Base-by-base conservation (phyloP, 2,329 filamentous ascomycete species). In the Fusarium ambrosium region DNA sequence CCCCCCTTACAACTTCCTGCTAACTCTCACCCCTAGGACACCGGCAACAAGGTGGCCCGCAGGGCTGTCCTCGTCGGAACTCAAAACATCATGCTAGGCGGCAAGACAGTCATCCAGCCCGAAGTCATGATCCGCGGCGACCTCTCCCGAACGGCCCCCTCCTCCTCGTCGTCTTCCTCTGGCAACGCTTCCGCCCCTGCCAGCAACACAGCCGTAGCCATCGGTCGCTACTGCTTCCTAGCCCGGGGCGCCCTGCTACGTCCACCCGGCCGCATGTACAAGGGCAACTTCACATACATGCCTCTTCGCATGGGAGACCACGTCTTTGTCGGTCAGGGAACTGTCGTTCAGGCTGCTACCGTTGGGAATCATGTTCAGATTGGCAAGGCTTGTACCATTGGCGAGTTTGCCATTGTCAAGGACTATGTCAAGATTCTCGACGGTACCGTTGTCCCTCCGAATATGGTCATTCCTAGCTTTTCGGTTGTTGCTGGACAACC, bases 21-120 rank as follows among this genome's bases (percentile, higher is more conserved):
- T 34, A 13, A 70, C 34, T 2, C 18, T 16, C n/a, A 69, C 34
- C 2, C 29, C 22, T 77, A 97, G 95, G 96, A 98, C 85, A 98
- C 95, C 4, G 97, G 97, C 77, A 99, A 99, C 89, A 98, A 98
- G 86, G 97, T 99, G 79, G 96, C 95, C 43, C 94, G 97, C 76
- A 95, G 95, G 77, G 94, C 95, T 72, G 92, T 93, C 81, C 94
- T 99, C 78, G 94, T 97, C 80, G 97, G 97, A 79, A 98, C 96
- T 24, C 95, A 97, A 78, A 97, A 98, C 85, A 98, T 99, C 85
- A 98, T 98, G 84, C 93, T 99, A 2, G 97, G 95, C 77, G 97
- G 97, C 73, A 97, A 95, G 85, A 97, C 95, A 1, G 95, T 98
- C 72, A 97, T 99, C 80, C 95, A 98, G 88, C 93, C 95, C 72